Base-by-base conservation (phyloP, 139 green algal species). In the Coelastrella sp. region DNA sequence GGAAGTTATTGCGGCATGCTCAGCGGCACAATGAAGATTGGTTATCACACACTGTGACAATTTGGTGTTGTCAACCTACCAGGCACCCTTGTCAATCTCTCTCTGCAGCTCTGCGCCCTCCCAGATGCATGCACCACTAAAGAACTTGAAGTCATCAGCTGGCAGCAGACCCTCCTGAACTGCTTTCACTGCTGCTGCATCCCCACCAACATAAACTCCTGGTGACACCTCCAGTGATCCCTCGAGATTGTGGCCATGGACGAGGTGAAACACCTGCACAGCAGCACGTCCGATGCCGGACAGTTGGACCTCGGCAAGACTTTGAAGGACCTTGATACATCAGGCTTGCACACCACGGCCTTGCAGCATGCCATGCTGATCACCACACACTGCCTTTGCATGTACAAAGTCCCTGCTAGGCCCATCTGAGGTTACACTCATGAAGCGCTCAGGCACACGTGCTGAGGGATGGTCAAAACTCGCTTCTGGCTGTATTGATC, bases 71-170 rank as follows among this genome's bases (percentile, higher is more conserved):
- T 11, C 20, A 60, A 76, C 91, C 87, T 72, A 93, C 94, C 94
- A 97, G 0, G 84, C 86, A 1, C 93, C 93, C 22, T 81, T 15
- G 8, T 75, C 87, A 12, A 94, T 59, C 86, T 97, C 91, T 15
- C 25, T 61, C 75, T 94, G 65, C 90, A 97, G 91, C 93, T 96
- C 66, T 12, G 92, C 92, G 0, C 90, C 88, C 7, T 87, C 87
- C 95, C 95, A 97, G 49, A 92, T 84, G 19, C 92, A 66, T 14
- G 82, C 90, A 4, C 95, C 95, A 10, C 89, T 74, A 58, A 96
- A 96, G 90, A 96, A 97, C 25, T 95, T 93, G 91, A 96, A 96
- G 83, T 93, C 89, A 15, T 20, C 17, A 9, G 88, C 84, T 19
- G 58, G 65, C 27, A 93, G 70, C 24, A 78, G n/a, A 5, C 92